Percentiles rank a stretch among this genome's conserved stretches.
Evolutionary conservation across 139 green algal genomes (phyloP).

Genomic region (Micromonas pusilla): DNA sequence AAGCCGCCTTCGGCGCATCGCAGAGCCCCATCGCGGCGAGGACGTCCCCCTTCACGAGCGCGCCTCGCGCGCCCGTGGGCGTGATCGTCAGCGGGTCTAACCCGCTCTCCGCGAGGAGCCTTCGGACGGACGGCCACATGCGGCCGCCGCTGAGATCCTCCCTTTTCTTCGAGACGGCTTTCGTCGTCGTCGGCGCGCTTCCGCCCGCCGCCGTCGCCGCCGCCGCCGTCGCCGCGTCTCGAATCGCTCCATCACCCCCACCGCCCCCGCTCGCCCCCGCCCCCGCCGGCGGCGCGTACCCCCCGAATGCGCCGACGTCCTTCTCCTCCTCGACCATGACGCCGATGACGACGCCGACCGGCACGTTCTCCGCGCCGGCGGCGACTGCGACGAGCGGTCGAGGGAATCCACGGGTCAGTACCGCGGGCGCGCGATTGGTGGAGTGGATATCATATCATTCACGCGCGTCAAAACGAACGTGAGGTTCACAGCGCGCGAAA

Average conservation of each 20-base stretch:
- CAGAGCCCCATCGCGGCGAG: conserved; percentile 55
- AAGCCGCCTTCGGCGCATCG: neutral
- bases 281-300: neutral
- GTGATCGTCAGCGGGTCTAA: conserved; percentile 14
- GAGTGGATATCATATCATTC: too few species aligned
- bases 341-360: conserved; percentile 39
- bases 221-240: too few species aligned
- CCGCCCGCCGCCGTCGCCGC: too few species aligned
- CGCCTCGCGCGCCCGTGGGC: conserved; percentile 61
- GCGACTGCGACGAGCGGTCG: too few species aligned
- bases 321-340: conserved; percentile 18
- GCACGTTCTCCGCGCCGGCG: conserved; percentile 37
- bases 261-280: neutral
- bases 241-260: too few species aligned
- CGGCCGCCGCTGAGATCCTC: too few species aligned
- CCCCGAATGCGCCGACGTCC: conserved; percentile 22
- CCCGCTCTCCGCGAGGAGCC: conserved; percentile 28
- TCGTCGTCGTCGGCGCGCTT: neutral
- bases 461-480: too few species aligned
- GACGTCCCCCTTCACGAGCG: conserved; percentile 85
- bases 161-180: neutral
- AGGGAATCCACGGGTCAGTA: too few species aligned
- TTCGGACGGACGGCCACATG: conserved; percentile 32
- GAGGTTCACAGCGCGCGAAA: too few species aligned
- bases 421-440: too few species aligned